A percentile compares a stretch with the other conserved stretches of the same genome.
phyloP scores from a whole-genome alignment of 768 basidiomycete genomes.

The Dioszegia crocea region DNA sequence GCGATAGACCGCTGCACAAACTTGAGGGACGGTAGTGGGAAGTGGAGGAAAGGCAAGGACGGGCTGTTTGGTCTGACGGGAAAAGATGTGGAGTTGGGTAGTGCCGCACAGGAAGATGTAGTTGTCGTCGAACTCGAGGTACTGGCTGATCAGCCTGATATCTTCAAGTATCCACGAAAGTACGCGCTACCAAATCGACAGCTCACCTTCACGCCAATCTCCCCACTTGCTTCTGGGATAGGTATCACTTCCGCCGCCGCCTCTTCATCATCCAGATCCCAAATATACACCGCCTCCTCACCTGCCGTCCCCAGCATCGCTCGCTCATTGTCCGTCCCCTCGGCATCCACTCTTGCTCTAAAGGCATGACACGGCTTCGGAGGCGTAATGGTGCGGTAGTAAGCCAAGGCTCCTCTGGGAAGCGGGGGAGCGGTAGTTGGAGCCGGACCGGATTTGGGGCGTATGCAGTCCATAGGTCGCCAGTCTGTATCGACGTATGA shows the following conservation, averaged over 20 bases:
- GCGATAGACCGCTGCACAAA: background rate
- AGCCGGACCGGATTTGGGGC: background rate
- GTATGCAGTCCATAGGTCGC: background rate
- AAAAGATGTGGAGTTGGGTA: slow-evolving; percentile 19
- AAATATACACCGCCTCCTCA: slow-evolving; percentile 27
- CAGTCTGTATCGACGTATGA: background rate
- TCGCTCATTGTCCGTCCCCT: slow-evolving; percentile 15
- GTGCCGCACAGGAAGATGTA: slow-evolving; percentile 26
- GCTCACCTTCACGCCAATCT: background rate
- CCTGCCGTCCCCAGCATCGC: slow-evolving; percentile 27
- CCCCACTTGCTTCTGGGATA: background rate
- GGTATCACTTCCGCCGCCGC: slow-evolving; percentile 9
- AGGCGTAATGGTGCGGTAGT: slow-evolving; percentile 23
- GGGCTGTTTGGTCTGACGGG: slow-evolving; percentile 12
- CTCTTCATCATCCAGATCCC: slow-evolving; percentile 27
- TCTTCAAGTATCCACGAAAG: background rate
- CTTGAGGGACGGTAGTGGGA: background rate
- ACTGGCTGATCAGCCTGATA: slow-evolving; percentile 15
- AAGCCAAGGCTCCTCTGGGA: slow-evolving; percentile 31
- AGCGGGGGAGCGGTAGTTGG: background rate
- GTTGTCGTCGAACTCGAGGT: slow-evolving; percentile 41
- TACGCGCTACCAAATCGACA: too few relatives aligned
- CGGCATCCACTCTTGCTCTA: slow-evolving; percentile 28
- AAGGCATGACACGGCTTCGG: slow-evolving; percentile 32
- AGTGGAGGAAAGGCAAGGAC: slow-evolving; percentile 19